phyloP scores from a whole-genome alignment of 2,329 filamentous ascomycete genomes.

The Fusarium decemcellulare region DNA sequence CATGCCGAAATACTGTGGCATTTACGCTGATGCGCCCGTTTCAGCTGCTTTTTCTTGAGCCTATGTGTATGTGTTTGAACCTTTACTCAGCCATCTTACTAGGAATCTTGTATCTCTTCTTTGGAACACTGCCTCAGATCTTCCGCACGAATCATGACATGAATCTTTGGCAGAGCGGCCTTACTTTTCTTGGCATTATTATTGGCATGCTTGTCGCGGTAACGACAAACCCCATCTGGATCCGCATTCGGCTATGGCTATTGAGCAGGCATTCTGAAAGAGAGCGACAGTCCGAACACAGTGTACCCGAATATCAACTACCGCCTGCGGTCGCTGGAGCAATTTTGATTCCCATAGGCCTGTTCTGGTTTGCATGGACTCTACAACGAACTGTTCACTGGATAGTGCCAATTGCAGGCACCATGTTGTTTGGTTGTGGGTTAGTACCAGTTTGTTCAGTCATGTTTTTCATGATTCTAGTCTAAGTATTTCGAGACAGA shows the following conservation, averaged over 20 bases:
- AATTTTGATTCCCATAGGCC: conserved; percentile 24
- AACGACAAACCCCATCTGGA: conserved; percentile 28
- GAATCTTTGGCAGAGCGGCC: conserved; percentile 70
- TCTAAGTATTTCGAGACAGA: no score
- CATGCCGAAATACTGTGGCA: neutral
- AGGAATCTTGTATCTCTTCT: conserved; percentile 88
- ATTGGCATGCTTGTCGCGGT: conserved; percentile 23
- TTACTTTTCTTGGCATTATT: conserved; percentile 32
- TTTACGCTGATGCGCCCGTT: conserved; percentile 74
- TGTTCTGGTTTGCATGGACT: conserved; percentile 41
- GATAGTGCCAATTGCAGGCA: conserved; percentile 34
- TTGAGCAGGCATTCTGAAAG: conserved; percentile 12
- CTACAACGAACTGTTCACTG: conserved; percentile 25
- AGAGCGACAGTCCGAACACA: conserved; percentile 5
- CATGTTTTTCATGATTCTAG: no score
- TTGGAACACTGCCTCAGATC: conserved; percentile 85
- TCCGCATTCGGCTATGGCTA: conserved; percentile 8
- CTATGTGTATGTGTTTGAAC: conserved; percentile 84
- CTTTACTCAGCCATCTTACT: conserved; percentile 85
- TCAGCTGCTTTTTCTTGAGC: conserved; percentile 81
- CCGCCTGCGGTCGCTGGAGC: conserved; percentile 27
- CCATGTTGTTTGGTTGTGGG: conserved; percentile 37
- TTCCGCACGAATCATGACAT: conserved; percentile 81
- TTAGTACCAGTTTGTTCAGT: conserved; percentile 1
- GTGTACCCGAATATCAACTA: conserved; percentile 35